Evolutionary conservation across 768 basidiomycete species (phyloP).

Genomic region (Hericium erinaceus): DNA sequence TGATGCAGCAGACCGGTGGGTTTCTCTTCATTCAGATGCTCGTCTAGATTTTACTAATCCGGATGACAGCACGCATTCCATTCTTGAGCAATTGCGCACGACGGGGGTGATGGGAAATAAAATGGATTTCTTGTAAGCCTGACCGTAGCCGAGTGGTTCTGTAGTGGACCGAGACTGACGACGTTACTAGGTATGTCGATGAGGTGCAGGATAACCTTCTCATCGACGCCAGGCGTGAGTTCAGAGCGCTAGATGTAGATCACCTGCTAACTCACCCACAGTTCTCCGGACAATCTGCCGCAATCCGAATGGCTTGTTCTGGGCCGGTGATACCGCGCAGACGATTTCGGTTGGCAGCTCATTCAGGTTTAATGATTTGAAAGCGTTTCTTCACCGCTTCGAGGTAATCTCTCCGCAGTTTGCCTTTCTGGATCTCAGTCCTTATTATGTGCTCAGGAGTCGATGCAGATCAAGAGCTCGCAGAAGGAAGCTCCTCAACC

Average conservation of each 20-base stretch:
- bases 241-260: background rate
- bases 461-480: constrained; percentile 3
- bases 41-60: background rate
- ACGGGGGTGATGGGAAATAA: constrained; percentile 29
- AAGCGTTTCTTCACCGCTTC: constrained; percentile 52
- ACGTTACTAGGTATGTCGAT: constrained; percentile 48
- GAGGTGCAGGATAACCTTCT: constrained; percentile 68
- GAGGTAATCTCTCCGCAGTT: constrained; percentile 33
- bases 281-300: constrained; percentile 54
- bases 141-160: background rate
- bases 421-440: too few species aligned
- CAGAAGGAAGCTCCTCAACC: too few species aligned
- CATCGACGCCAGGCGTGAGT: constrained; percentile 50
- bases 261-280: constrained; percentile 16
- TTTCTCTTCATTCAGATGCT: background rate
- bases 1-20: constrained; percentile 54
- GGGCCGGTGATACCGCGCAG: constrained; percentile 77
- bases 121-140: constrained; percentile 46
- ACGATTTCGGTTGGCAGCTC: constrained; percentile 67
- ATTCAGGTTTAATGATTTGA: constrained; percentile 64
- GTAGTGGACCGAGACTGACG: background rate
- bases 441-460: constrained; percentile 10
- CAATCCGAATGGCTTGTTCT: constrained; percentile 62
- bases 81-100: constrained; percentile 29
- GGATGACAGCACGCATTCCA: constrained; percentile 36